Conservation (phyloP, 345 rosid species). For the Durio zibethinus region DNA sequence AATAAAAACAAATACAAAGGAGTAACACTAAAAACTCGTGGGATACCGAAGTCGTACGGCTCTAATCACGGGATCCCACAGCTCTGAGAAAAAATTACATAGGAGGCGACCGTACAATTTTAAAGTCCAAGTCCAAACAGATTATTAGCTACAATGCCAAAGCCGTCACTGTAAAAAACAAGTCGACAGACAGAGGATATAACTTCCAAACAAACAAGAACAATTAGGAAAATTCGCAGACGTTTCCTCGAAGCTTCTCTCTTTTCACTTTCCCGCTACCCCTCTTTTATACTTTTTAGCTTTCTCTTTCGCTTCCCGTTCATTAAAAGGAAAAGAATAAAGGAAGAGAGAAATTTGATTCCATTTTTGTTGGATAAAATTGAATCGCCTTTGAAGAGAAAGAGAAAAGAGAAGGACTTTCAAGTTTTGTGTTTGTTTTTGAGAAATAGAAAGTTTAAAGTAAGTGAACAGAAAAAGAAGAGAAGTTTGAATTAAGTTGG, state of each 20-base stretch:
- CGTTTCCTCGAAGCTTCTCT: slow-evolving; percentile 36
- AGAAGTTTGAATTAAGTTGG: background rate
- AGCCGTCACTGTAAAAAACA: slow-evolving; percentile 5
- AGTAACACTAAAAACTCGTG: background rate
- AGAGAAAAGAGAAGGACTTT: background rate
- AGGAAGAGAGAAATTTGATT: slow-evolving; percentile 1
- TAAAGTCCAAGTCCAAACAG: background rate
- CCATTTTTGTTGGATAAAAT: slow-evolving; percentile 4
- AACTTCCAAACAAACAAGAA: background rate
- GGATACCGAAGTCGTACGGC: background rate
- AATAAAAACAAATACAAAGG: background rate
- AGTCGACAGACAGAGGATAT: background rate
- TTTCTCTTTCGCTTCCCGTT: background rate
- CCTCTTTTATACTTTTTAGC: background rate
- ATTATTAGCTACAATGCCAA: background rate
- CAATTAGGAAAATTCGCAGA: slow-evolving; percentile 33
- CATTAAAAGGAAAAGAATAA: background rate
- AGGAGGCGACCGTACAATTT: background rate
- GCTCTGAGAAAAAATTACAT: too few relatives aligned
- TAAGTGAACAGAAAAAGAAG: background rate
- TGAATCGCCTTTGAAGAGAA: slow-evolving; percentile 3
- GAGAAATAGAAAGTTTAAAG: slow-evolving; percentile 6
- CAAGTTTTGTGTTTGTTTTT: background rate
- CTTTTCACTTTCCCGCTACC: slow-evolving; percentile 17
- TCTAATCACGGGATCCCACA: background rate